Evolutionary conservation across 495 filamentous ascomycete genomes (phyloP).

Genomic region (Trichoderma parareesei): DNA sequence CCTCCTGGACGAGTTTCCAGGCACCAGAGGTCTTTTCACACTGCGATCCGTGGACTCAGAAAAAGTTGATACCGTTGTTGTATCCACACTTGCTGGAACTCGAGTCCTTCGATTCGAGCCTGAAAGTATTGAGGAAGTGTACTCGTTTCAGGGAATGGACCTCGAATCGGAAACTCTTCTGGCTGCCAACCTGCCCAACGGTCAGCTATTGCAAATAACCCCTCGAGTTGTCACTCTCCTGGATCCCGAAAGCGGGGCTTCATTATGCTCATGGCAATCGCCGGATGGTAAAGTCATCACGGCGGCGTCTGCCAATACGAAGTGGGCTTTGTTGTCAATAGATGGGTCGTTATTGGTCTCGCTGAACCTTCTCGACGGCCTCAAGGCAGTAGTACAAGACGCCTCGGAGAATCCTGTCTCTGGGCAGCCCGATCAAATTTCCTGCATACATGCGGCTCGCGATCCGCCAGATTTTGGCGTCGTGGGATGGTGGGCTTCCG

Average conservation of each 20-base stretch:
- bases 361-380: conserved; percentile 51
- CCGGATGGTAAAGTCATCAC: conserved; percentile 55
- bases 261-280: conserved; percentile 60
- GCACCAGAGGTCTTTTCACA: conserved; percentile 58
- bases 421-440: conserved; percentile 53
- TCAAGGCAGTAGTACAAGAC: conserved; percentile 48
- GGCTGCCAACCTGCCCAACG: conserved; percentile 51
- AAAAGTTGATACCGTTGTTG: conserved; percentile 60
- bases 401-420: conserved; percentile 40
- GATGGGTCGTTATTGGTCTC: conserved; percentile 61
- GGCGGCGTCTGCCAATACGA: conserved; percentile 64
- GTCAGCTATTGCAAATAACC: conserved; percentile 72
- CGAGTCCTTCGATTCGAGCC: conserved; percentile 69
- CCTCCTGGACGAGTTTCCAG: conserved; percentile 68
- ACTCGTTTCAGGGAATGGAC: conserved; percentile 58
- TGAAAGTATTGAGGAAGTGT: conserved; percentile 76
- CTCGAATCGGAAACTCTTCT: conserved; percentile 68
- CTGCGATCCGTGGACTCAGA: conserved; percentile 39
- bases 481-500: conserved; percentile 76
- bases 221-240: conserved; percentile 50
- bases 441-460: conserved; percentile 58
- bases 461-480: conserved; percentile 50
- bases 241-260: conserved; percentile 62
- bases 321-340: conserved; percentile 60
- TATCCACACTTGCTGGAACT: conserved; percentile 78